Base-by-base conservation (phyloP, 1,284 basidiomycete genomes). In the Sanghuangporus baumii region DNA sequence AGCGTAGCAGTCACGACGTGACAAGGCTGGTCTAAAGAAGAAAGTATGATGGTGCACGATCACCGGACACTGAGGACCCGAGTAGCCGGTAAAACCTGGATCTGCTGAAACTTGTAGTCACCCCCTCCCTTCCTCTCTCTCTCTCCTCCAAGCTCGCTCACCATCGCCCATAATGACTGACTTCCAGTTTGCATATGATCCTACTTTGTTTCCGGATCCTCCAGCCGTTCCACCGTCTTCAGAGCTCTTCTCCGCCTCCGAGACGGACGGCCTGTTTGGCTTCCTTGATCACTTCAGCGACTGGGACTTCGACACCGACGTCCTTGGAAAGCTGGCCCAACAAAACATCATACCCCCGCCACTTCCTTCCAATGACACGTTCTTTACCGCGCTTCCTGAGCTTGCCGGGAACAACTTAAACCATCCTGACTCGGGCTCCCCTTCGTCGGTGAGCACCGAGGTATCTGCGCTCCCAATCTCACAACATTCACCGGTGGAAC, bases 211-310 rank as follows among this genome's bases (percentile, higher is more conserved):
- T 63, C 84, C 86, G 2, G 78, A 81, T 6, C 81, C 84, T 0
- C 80, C 81, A 0, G 80, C 85, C 0, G 71, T 89, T 0, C 87
- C 87, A 0, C 76, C 88, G 0, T 88, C 88, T 12, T 83, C 87
- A 41, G 88, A 88, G 69, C 84, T 91, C 67, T 90, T 91, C 73
- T 87, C 88, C 6, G 76, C 81, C 0, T 79, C 84, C 64, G 89
- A 91, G 73, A 86, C 87, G 2, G 85, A 82, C 0, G 83, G 89
- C 72, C 75, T 91, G 64, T 80, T 89, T 67, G 85, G 86, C 61
- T 91, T 91, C 70, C 82, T 91, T 70, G 89, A 91, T 73, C 85
- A 85, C 74, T 87, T 90, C 67, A 80, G 79, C 23, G 60, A 60
- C 67, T 89, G 83, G 83, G 86, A 88, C 63, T 75, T 84, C 65